A percentile compares a stretch with the other conserved stretches of the same genome.
Conservation (phyloP, 768 basidiomycete species). For the Auricularia cornea region DNA sequence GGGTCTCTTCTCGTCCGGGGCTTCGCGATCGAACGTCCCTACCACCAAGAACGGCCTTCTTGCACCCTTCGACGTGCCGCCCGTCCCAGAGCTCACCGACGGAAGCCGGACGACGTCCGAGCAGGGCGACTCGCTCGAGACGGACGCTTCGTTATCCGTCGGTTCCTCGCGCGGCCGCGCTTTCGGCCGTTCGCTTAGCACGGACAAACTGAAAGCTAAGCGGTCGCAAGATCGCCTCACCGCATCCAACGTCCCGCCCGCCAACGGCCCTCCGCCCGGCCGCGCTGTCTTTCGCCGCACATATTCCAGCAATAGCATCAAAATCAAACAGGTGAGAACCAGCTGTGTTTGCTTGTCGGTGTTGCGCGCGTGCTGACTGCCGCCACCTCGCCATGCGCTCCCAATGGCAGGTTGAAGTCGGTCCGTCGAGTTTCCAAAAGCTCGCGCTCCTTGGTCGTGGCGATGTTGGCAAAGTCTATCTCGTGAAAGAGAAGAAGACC, state of each 20-base stretch:
- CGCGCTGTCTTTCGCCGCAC: slow-evolving; percentile 81
- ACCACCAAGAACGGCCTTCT: slow-evolving; percentile 72
- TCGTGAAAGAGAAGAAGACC: slow-evolving; percentile 96
- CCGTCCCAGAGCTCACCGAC: slow-evolving; percentile 36
- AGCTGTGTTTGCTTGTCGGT: slow-evolving; percentile 7
- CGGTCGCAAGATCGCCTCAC: slow-evolving; percentile 10
- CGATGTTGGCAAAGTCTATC: slow-evolving; percentile 96
- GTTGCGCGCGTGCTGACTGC: neutral
- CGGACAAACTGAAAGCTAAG: slow-evolving; percentile 9
- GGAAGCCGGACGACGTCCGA: slow-evolving; percentile 40
- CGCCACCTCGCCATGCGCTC: slow-evolving; percentile 8
- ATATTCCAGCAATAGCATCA: slow-evolving; percentile 97
- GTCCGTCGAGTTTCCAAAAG: slow-evolving; percentile 90
- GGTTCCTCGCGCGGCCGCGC: slow-evolving; percentile 48
- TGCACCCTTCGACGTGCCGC: slow-evolving; percentile 50
- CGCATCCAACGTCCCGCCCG: slow-evolving; percentile 10
- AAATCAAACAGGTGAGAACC: slow-evolving; percentile 68
- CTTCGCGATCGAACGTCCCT: slow-evolving; percentile 40
- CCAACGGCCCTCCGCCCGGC: slow-evolving; percentile 34
- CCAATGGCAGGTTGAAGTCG: slow-evolving; percentile 91
- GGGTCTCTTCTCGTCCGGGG: slow-evolving; percentile 61
- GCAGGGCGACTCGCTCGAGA: slow-evolving; percentile 68
- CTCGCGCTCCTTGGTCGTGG: slow-evolving; percentile 98
- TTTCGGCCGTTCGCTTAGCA: slow-evolving; percentile 6
- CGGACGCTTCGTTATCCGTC: slow-evolving; percentile 45